Base-by-base conservation (phyloP, 148 eudicot genomes). In the Chenopodium album region DNA sequence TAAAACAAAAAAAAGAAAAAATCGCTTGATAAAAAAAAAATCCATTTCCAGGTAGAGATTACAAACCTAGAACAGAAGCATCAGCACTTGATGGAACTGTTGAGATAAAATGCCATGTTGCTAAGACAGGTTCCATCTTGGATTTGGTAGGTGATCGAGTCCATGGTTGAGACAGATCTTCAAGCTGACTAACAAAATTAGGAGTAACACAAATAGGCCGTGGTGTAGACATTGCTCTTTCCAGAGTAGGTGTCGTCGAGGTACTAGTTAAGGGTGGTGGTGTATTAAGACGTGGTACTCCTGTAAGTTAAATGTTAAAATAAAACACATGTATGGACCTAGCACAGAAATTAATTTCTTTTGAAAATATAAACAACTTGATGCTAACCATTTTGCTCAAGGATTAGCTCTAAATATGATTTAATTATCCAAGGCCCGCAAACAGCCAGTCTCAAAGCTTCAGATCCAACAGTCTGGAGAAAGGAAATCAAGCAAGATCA, bases 161-260 rank as follows among this genome's bases (percentile, higher is more conserved):
- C 99, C 99, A 96, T 47, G 99, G 98, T 83, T 96, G 99, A 84
- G 99, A 91, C 78, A 94, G 85, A 88, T 96, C 99, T 68, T 96
- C 99, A 75, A 94, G 91, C 78, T 85, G 89, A 82, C 89, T 92
- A 75, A 91, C 95, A 78, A 92, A 83, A 79, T 95, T 89, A 0
- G 97, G 90, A 75, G 93, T 86, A 69, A 96, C 79, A 71, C 99
- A 98, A 76, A 96, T 88, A 37, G 99, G 99, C 86, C 84, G 92
- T 59, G 98, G 99, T 71, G 94, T 95, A 82, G 91, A 86, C 70
- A 96, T 86, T 71, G 63, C 70, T 82, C 85, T 87, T 84, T 92
- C 99, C 82, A 84, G 90, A 84, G 68, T 89, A 76, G 65, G 80
- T 62, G 88, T 67, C n/a, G 81, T 65, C 83, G 97, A 71, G 71